A percentile compares a stretch with the other conserved stretches of the same genome.
These are phyloP conservation scores for Penicillium fuscoglaucum DNA, from an alignment of 2,329 filamentous ascomycete species.

Conservation along the genomic window DNA sequence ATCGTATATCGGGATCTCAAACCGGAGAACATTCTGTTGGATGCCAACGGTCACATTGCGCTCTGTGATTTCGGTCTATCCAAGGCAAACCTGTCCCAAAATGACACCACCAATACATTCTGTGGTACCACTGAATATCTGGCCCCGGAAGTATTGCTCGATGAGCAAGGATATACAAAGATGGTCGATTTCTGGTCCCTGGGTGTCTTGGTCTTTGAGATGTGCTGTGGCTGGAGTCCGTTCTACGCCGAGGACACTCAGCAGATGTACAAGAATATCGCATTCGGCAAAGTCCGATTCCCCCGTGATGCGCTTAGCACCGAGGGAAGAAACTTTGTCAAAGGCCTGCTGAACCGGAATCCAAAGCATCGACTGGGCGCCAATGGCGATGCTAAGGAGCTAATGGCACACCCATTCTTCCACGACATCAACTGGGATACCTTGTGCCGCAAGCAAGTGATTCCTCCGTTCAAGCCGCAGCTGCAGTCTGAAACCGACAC, in stretches of 20 bases:
- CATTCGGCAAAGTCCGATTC: constrained; percentile 96
- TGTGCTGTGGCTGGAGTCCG: constrained; percentile 99
- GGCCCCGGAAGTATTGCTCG: constrained; percentile 89
- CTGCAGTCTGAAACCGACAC: constrained; percentile 94
- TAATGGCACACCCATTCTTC: constrained; percentile 95
- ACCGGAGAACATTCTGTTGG: constrained; percentile 93
- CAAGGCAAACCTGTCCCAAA: constrained; percentile 94
- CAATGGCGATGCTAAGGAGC: constrained; percentile 84
- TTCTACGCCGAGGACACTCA: constrained; percentile 99
- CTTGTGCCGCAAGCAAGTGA: constrained; percentile 84
- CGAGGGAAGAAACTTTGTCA: constrained; percentile 96
- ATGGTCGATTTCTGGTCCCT: constrained; percentile 99
- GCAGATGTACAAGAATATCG: constrained; percentile 99
- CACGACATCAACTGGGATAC: constrained; percentile 89
- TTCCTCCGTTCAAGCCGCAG: constrained; percentile 96
- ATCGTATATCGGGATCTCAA: constrained; percentile 98
- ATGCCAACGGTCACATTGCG: constrained; percentile 96
- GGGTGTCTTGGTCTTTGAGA: constrained; percentile 95
- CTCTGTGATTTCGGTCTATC: constrained; percentile 97
- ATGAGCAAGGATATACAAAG: constrained; percentile 97
- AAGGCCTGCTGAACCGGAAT: constrained; percentile 94
- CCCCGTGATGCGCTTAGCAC: constrained; percentile 90
- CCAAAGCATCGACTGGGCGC: constrained; percentile 93
- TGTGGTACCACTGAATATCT: constrained; percentile 98
- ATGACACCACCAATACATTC: constrained; percentile 98